Percentiles rank a stretch among this genome's conserved stretches.
Evolutionary conservation across 73 alveolate species (phyloP).

Genomic region (Paramecium sexaurelia): DNA sequence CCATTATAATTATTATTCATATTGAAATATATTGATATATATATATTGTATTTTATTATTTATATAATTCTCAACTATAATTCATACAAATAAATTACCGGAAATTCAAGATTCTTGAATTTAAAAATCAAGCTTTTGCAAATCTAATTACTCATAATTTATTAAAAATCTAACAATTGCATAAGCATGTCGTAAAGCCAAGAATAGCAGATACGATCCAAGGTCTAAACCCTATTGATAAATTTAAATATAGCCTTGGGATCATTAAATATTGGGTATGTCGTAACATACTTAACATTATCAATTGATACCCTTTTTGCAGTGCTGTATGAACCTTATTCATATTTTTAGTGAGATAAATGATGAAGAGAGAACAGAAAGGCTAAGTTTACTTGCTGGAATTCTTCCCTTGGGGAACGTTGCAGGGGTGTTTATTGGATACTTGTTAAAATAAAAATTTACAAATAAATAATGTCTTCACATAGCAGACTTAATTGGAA

Average conservation of each 20-base stretch:
- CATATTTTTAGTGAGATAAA: neutral
- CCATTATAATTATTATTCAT: too few relatives aligned
- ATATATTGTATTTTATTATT: too few relatives aligned
- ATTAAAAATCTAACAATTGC: neutral
- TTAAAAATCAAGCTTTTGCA: neutral
- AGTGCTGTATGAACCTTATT: neutral
- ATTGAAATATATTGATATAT: too few relatives aligned
- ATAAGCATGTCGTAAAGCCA: neutral
- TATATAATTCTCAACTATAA: too few relatives aligned
- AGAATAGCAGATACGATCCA: neutral
- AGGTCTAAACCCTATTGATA: neutral
- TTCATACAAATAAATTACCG: neutral
- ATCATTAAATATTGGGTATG: constrained; percentile 32
- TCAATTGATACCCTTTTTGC: constrained; percentile 10
- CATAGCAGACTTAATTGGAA: constrained; percentile 20
- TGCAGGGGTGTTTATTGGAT: constrained; percentile 28
- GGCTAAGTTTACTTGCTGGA: neutral
- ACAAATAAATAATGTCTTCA: constrained; percentile 5
- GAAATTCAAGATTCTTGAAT: neutral
- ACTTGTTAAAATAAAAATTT: neutral
- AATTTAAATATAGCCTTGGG: neutral
- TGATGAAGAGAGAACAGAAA: neutral
- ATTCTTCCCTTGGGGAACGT: constrained; percentile 3
- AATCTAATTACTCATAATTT: neutral
- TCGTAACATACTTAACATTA: constrained; percentile 16